Evolutionary conservation across 2,329 filamentous ascomycete genomes (phyloP), one percentile per base, ranked within the genome.

Genomic region (Arachnopeziza araneosa): DNA sequence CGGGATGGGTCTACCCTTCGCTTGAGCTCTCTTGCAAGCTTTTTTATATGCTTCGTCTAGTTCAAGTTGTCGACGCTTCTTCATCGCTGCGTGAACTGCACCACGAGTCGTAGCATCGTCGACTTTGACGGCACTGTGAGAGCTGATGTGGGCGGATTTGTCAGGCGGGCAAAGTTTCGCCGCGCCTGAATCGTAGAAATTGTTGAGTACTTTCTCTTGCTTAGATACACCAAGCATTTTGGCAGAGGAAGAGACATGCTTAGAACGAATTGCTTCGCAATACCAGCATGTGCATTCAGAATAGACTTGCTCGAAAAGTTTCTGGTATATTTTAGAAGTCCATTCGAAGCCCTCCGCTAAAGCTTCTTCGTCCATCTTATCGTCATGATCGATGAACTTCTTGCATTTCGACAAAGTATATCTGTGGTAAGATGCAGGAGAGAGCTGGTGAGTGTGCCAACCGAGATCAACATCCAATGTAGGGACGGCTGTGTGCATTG

Each of bases 261-360:
- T 75, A 51, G 83, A 77, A 36, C 88, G 83, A 57, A 87, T 80
- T 5, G 85, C 67, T 73, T 95, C 90, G 74, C 91, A 96, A 72
- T 93, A 91, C 89, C 89, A 93, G 73, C 90, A 93, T 0, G 85
- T 89, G 68, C 90, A 93, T 72, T 89, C 87, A 1, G 83, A 87
- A 71, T 93, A 96, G 4, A 90, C 81, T 55, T 87, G 81, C 19
- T 77, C 75, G 65, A 83, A 92, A 17, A 76, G 73, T 26, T 83
- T 82, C 66, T 90, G 83, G 71, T 93, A 96, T 0, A 73, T 75
- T 66, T 86, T 87, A 68, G 81, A 84, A 0, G 91, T 96, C 82
- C 84, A 90, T 69, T 86, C 84, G 68, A 95, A 95, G 5, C 80
- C 78, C 1, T 78, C 76, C 52, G 83, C 83, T 7, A 96, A 80